Evolutionary conservation across 2,329 filamentous ascomycete genomes (phyloP).

Genomic region (Aspergillus melleus): DNA sequence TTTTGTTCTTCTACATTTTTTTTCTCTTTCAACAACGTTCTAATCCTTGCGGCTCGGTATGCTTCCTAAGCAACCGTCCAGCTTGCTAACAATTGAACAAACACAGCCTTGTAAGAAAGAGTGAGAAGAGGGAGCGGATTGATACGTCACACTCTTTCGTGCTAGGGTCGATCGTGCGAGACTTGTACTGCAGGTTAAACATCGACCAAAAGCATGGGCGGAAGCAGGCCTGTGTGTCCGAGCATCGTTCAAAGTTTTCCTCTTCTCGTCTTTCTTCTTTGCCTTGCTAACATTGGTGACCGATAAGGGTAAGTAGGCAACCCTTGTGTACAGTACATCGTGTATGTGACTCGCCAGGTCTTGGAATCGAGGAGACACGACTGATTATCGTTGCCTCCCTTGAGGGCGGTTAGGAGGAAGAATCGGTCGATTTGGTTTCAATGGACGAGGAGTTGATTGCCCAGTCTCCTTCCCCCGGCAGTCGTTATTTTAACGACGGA

Average conservation of each 20-base stretch:
- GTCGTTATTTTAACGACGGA: not conserved
- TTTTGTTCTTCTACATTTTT: not conserved
- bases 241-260: not conserved
- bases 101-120: not conserved
- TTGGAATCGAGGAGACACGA: not conserved
- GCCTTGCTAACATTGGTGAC: not conserved
- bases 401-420: slow-evolving; percentile 5
- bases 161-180: not conserved
- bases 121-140: not conserved
- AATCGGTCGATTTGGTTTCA: not conserved
- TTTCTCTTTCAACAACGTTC: not conserved
- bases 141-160: slow-evolving; percentile 7
- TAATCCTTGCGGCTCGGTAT: slow-evolving; percentile 25
- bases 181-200: slow-evolving; percentile 3
- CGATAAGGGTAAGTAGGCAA: not conserved
- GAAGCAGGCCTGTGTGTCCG: not conserved
- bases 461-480: not conserved
- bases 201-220: not conserved
- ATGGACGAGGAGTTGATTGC: slow-evolving; percentile 1
- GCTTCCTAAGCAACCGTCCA: not conserved
- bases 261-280: not conserved
- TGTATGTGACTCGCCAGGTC: not conserved
- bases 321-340: not conserved
- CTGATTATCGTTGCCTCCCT: not conserved
- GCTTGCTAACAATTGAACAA: not conserved